A percentile compares a stretch with the other conserved stretches of the same genome.
phyloP scores from a whole-genome alignment of 2,329 filamentous ascomycete genomes.

The Alternaria ventricosa region DNA sequence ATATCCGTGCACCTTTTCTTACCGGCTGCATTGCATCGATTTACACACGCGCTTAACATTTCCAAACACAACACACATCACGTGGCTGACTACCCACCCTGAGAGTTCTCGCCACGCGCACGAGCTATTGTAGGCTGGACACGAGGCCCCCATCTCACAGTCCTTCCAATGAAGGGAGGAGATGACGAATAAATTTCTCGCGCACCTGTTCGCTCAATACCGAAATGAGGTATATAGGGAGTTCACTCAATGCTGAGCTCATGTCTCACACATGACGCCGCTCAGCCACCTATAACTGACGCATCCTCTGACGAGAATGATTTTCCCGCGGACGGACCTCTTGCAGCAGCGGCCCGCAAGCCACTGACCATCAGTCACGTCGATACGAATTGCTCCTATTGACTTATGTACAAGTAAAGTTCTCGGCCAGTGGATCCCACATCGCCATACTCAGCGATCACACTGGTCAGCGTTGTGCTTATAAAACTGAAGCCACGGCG shows the following conservation, averaged over 20 bases:
- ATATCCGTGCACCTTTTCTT: background rate
- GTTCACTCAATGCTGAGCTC: background rate
- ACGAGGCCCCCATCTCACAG: background rate
- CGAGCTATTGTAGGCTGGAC: background rate
- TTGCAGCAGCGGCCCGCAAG: background rate
- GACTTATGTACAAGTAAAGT: background rate
- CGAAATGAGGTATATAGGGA: background rate
- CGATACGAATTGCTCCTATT: background rate
- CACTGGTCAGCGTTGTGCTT: background rate
- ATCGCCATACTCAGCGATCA: background rate
- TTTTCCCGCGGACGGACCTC: background rate
- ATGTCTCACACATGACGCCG: background rate
- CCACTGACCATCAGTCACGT: background rate
- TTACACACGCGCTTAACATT: background rate
- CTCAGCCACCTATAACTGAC: background rate
- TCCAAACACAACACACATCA: background rate
- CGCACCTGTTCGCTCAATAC: background rate
- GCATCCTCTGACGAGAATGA: background rate
- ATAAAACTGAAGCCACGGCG: background rate
- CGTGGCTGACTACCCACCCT: background rate
- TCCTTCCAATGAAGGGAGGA: background rate
- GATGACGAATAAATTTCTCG: background rate
- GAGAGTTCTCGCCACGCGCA: background rate
- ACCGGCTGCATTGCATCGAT: slow-evolving; percentile 1
- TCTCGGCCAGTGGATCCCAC: background rate